Conservation (phyloP, 768 basidiomycete species). For the Clitopilus hobsonii region DNA sequence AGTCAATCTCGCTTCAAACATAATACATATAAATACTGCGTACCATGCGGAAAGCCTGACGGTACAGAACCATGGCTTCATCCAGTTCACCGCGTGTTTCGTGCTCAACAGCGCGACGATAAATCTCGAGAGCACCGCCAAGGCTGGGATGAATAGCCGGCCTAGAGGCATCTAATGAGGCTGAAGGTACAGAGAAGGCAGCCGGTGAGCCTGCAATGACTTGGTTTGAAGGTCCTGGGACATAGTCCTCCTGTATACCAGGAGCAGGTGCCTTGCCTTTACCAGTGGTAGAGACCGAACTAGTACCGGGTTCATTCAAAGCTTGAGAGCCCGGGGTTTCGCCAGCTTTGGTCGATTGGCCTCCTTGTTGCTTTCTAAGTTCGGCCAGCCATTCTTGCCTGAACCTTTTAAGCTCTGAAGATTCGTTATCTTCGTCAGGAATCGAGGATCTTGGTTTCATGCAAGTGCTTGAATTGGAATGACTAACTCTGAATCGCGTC, state of each 20-base stretch:
- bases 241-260: not conserved
- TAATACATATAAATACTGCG: not conserved
- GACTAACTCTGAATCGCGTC: not conserved
- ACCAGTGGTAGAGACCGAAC: not conserved
- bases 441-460: conserved; percentile 16
- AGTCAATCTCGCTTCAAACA: not conserved
- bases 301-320: conserved; percentile 1
- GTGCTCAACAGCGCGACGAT: conserved; percentile 62
- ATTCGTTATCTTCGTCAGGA: conserved; percentile 32
- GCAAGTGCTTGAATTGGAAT: conserved; percentile 2
- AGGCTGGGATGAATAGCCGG: conserved; percentile 28
- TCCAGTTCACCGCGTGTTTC: conserved; percentile 76
- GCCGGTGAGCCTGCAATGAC: conserved; percentile 12
- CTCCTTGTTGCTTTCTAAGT: conserved; percentile 36
- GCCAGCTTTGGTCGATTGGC: conserved; percentile 2
- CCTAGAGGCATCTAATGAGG: conserved; percentile 20
- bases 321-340: conserved; percentile 1
- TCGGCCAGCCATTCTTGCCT: conserved; percentile 73
- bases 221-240: conserved; percentile 14
- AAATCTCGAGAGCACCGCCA: conserved; percentile 55
- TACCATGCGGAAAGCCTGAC: conserved; percentile 71
- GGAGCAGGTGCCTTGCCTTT: not conserved
- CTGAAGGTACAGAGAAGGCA: conserved; percentile 14
- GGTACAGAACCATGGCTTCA: conserved; percentile 71
- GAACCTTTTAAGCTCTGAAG: conserved; percentile 63